Base-by-base conservation (phyloP, 768 basidiomycete genomes). In the Rhodotorula graminis region DNA sequence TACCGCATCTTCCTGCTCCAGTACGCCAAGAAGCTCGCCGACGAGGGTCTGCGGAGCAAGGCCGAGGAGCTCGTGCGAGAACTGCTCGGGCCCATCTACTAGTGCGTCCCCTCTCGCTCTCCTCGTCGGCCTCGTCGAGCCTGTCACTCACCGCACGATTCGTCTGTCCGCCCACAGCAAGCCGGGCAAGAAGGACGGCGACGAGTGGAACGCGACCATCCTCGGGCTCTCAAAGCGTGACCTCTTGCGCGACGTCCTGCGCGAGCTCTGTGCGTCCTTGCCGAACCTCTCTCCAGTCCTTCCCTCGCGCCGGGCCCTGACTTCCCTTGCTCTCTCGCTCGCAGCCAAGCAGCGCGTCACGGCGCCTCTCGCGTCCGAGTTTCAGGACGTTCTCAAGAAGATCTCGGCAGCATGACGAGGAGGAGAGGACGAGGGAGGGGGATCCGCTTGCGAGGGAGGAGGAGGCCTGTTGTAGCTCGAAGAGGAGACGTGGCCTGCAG, bases 31-130 rank as follows among this genome's bases (percentile, higher is more conserved):
- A 88, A 87, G 82, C 83, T 98, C 55, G 92, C 90, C 49, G 91
- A 96, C 74, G 93, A 95, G 80, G 93, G 90, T 0, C 93, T 92
- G 80, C 84, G 86, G 72, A 89, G 84, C 50, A 93, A 94, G 80
- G 93, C 88, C 27, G 94, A 96, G 80, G 95, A 98, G 80, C 81
- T 99, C 67, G 86, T 95, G 62, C 89, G 86, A 80, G 96, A 97
- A 74, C 84, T 98, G 64, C 88, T 90, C 77, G 93, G 94, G 25
- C 94, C 93, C 0, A 83, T 93, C 52, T 95, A 91, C 81, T 90
- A 88, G 94, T 94, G 78, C 70, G 90, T 85, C 3, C 3, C 29
- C n/a, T 53, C 47, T 52, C 27, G 44, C 66, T 50, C 29, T 49
- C 9, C 37, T 5, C 37, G 37, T n/a, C 52, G 60, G 9, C 14